Evolutionary conservation across 2,329 filamentous ascomycete species (phyloP).

Genomic region (Aspergillus brunneoviolaceus): DNA sequence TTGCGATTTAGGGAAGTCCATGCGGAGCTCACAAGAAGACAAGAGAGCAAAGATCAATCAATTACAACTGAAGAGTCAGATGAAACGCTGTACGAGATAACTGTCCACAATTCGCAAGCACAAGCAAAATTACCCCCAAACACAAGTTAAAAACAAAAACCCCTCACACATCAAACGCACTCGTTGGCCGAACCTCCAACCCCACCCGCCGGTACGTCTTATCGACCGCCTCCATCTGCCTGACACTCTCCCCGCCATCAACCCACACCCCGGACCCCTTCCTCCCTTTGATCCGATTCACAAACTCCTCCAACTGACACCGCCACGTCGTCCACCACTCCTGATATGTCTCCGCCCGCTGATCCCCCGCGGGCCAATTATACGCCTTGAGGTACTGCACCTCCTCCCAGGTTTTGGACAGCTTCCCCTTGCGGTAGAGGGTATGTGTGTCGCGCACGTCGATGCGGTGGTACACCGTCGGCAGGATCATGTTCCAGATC

Average conservation of each 20-base stretch:
- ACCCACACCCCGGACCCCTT: slow-evolving; percentile 43
- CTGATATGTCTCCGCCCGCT: slow-evolving; percentile 22
- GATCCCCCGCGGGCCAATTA: slow-evolving; percentile 19
- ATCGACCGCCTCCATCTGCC: slow-evolving; percentile 50
- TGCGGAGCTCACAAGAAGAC: not conserved
- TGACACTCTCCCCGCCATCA: slow-evolving; percentile 45
- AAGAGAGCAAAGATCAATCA: too few relatives aligned
- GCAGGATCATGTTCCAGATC: slow-evolving; percentile 23
- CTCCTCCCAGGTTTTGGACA: slow-evolving; percentile 21
- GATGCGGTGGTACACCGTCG: slow-evolving; percentile 16
- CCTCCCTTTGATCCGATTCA: slow-evolving; percentile 45
- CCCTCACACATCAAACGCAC: not conserved
- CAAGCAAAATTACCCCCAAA: too few relatives aligned
- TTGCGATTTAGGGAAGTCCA: not conserved
- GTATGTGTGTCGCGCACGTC: slow-evolving; percentile 11
- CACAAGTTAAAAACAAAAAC: not conserved
- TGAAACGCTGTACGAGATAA: too few relatives aligned
- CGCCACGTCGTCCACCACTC: slow-evolving; percentile 48
- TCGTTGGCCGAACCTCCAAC: slow-evolving; percentile 21
- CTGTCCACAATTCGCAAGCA: too few relatives aligned
- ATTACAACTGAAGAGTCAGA: too few relatives aligned
- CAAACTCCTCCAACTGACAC: slow-evolving; percentile 52
- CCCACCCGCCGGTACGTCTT: slow-evolving; percentile 48
- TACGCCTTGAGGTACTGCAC: slow-evolving; percentile 21
- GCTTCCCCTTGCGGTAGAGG: slow-evolving; percentile 2